A percentile compares a stretch with the other conserved stretches of the same genome.
Evolutionary conservation across 2,329 filamentous ascomycete species (phyloP).

Genomic region (Cladosporium sp.): DNA sequence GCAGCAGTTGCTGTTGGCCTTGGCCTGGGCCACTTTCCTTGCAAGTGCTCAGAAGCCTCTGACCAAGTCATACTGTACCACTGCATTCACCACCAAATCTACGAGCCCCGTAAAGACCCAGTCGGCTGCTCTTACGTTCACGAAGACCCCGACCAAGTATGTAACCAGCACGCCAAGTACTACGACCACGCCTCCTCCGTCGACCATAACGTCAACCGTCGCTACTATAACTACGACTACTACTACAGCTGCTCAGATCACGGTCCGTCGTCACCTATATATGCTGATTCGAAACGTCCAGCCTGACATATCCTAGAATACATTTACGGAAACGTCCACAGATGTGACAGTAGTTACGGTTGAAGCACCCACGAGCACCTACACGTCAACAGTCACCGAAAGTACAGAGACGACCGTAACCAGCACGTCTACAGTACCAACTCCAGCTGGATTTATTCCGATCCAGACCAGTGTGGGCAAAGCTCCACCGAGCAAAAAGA

Average conservation of each 20-base stretch:
- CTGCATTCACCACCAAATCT: not conserved
- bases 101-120: not conserved
- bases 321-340: not conserved
- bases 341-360: not conserved
- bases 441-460: not conserved
- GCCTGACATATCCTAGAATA: not conserved
- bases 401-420: not conserved
- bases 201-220: not conserved
- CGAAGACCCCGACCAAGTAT: not conserved
- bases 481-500: not conserved
- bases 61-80: not conserved
- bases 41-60: not conserved
- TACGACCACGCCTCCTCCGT: not conserved
- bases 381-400: not conserved
- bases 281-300: not conserved
- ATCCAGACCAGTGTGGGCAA: not conserved
- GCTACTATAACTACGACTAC: not conserved
- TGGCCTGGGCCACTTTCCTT: no score
- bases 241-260: constrained; percentile 1
- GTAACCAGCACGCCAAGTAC: constrained; percentile 1
- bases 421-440: not conserved
- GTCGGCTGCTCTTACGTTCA: not conserved
- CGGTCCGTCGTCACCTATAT: not conserved
- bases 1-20: no score
- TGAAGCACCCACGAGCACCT: not conserved